phyloP scores from a whole-genome alignment of 2,329 filamentous ascomycete species.

The Triangularia setosa region DNA sequence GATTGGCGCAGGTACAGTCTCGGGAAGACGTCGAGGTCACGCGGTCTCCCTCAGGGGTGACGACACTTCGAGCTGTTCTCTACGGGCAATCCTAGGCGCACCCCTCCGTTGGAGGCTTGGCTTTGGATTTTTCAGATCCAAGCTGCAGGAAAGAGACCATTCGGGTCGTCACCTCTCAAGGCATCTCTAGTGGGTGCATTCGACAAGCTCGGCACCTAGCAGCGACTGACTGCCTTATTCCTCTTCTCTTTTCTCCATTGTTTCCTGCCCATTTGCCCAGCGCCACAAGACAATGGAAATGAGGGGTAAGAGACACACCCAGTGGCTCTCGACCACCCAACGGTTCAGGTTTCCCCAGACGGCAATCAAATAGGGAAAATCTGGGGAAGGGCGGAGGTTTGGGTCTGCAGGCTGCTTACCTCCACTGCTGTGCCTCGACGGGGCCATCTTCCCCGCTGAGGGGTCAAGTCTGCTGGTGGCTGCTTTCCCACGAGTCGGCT shows the following conservation, averaged over 20 bases:
- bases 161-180: neutral
- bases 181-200: neutral
- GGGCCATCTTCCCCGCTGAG: constrained; percentile 26
- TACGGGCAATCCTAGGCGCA: neutral
- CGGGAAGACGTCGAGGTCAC: constrained; percentile 21
- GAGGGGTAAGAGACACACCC: neutral
- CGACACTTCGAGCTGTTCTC: constrained; percentile 14
- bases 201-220: neutral
- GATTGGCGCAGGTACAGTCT: constrained; percentile 22
- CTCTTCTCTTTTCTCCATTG: neutral
- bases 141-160: neutral
- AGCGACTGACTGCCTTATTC: neutral
- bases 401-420: constrained; percentile 6
- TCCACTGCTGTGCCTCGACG: constrained; percentile 15
- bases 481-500: constrained; percentile 25
- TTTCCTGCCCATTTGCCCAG: neutral
- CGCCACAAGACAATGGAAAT: neutral
- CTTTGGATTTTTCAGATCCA: neutral
- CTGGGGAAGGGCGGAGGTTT: constrained; percentile 4
- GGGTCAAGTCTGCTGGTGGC: constrained; percentile 19
- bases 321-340: neutral
- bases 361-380: constrained; percentile 3
- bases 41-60: constrained; percentile 18
- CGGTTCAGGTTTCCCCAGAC: neutral
- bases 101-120: constrained; percentile 5